These are phyloP conservation scores for Penicillium sp. DNA, from an alignment of 2,329 filamentous ascomycete genomes.

Conservation along the genomic window DNA sequence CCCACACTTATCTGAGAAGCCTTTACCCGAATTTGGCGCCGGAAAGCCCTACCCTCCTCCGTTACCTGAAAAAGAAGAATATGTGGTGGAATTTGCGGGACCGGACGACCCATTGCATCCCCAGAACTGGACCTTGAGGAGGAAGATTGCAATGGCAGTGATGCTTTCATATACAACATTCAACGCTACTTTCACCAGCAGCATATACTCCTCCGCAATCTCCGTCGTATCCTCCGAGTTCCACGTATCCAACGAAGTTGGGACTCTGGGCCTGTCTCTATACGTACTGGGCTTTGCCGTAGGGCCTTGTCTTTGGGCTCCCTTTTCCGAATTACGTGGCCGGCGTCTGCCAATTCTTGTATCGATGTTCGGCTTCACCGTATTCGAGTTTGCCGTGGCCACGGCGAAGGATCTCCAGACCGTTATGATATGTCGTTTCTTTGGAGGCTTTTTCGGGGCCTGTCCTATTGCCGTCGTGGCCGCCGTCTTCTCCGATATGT, in stretches of 20 bases:
- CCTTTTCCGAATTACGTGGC: conserved; percentile 50
- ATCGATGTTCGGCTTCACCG: conserved; percentile 48
- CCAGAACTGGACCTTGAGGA: conserved; percentile 76
- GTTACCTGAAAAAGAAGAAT: conserved; percentile 54
- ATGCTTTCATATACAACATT: conserved; percentile 49
- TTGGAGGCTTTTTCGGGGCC: conserved; percentile 50
- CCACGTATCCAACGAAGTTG: conserved; percentile 47
- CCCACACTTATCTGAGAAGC: conserved; percentile 27
- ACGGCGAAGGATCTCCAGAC: conserved; percentile 51
- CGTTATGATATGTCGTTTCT: conserved; percentile 50
- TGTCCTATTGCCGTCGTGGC: conserved; percentile 51
- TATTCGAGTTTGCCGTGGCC: conserved; percentile 49
- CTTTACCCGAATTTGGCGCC: conserved; percentile 45
- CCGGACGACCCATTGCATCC: conserved; percentile 77
- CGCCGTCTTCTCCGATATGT: conserved; percentile 55
- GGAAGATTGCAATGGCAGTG: conserved; percentile 54
- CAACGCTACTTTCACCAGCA: conserved; percentile 51
- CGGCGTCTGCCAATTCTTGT: conserved; percentile 45
- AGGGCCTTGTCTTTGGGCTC: conserved; percentile 50
- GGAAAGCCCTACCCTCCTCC: conserved; percentile 55
- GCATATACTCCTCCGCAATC: conserved; percentile 67
- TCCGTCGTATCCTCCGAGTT: conserved; percentile 53
- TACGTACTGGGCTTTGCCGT: conserved; percentile 47
- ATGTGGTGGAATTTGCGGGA: conserved; percentile 71
- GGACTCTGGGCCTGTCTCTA: conserved; percentile 38